Base-by-base conservation (phyloP, 2,329 filamentous ascomycete species). In the Aspergillus chevalieri region DNA sequence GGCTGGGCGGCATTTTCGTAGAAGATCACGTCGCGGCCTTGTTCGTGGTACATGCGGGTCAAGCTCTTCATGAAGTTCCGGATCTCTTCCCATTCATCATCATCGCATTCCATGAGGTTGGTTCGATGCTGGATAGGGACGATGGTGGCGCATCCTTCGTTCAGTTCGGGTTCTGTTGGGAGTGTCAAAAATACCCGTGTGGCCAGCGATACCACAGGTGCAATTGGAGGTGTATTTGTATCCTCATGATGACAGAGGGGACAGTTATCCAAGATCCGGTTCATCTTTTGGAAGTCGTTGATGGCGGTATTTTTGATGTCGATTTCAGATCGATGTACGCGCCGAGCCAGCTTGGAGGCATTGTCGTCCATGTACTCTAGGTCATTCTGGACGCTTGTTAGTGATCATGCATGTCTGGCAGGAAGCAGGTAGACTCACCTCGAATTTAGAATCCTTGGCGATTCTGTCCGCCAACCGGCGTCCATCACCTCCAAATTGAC, bases 31-130 rank as follows among this genome's bases (percentile, higher is more conserved):
- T 93, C 89, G 46, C 88, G 86, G 9, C 91, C 90, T 68, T 94
- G 89, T 41, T 91, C 87, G 72, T 95, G 89, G 70, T 97, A 98
- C 82, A 96, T 86, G 42, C 92, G 84, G 4, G 87, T 96, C 17
- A 98, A 78, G 51, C 83, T 87, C 74, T 98, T 98, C 92, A 97
- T 97, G 66, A 98, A 98, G 68, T 98, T 98, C 58, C 93, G 87
- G 5, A 98, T 85, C 70, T 98, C 93, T 65, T 98, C 93, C 94
- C 94, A 98, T 67, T 98, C 93, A 65, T 98, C 93, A 64, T 98
- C 92, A 68, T 97, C 92, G 68, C 93, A 98, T 69, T 96, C 92
- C n/a, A 98, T 76, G 0, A 98, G 81, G 66, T 97, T 98, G 21
- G 78, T 83, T 47, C 85, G 85, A 66, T 98, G 93, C 58, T 90